Conservation (phyloP, 768 basidiomycete species). For the Suillus decipiens region DNA sequence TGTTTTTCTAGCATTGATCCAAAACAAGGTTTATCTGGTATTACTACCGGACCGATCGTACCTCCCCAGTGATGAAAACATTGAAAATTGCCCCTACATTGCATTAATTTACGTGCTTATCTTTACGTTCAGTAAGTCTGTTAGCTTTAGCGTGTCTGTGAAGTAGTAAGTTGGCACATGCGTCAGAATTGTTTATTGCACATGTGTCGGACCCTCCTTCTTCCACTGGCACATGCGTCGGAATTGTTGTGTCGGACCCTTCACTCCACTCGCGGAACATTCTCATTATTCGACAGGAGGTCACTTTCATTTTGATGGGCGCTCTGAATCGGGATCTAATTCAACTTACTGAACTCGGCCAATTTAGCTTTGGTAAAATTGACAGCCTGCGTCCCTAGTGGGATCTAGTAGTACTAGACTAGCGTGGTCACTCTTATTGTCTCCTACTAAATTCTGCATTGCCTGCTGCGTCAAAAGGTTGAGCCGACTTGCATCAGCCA, state of each 20-base stretch:
- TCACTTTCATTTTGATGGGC: constrained; percentile 1
- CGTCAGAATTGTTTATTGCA: neutral
- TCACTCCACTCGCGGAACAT: constrained; percentile 6
- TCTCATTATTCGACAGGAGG: neutral
- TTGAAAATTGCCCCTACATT: too few relatives aligned
- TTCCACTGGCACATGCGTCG: too few relatives aligned
- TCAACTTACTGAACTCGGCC: neutral
- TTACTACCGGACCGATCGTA: neutral
- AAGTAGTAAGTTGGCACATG: too few relatives aligned
- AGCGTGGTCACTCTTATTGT: neutral
- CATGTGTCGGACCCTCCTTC: neutral
- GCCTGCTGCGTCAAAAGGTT: neutral
- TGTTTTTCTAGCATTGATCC: neutral
- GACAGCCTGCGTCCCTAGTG: too few relatives aligned
- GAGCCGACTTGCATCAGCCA: neutral
- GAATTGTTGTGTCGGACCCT: neutral
- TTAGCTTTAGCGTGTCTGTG: too few relatives aligned
- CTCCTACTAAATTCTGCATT: neutral
- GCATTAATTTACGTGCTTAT: neutral
- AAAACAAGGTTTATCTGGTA: constrained; percentile 3
- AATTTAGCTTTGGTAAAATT: too few relatives aligned
- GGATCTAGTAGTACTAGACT: too few relatives aligned
- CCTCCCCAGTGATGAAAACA: neutral
- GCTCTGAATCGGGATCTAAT: constrained; percentile 2
- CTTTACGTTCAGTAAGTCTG: constrained; percentile 5